Conservation (phyloP, 2,329 filamentous ascomycete genomes). For the Penicillium sp. region DNA sequence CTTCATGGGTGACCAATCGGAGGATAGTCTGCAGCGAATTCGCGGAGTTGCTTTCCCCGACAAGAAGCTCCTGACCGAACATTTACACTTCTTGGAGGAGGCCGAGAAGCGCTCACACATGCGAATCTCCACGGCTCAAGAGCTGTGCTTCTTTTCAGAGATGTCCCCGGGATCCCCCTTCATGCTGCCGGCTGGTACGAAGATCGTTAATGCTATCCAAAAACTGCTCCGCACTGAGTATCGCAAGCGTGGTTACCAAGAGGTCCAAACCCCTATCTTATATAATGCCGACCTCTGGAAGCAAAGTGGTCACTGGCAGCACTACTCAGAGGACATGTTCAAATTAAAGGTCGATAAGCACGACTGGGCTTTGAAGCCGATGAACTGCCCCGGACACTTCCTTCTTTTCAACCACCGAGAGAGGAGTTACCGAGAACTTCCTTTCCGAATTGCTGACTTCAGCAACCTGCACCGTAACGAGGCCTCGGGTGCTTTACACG, state of each 20-base stretch:
- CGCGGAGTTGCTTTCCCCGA: constrained; percentile 97
- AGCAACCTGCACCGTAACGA: constrained; percentile 95
- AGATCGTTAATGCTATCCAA: constrained; percentile 89
- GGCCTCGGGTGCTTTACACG: constrained; percentile 86
- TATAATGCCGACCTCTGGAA: constrained; percentile 94
- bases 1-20: constrained; percentile 90
- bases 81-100: constrained; percentile 87
- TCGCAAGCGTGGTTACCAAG: constrained; percentile 89
- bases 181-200: constrained; percentile 88
- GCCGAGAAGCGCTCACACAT: constrained; percentile 97
- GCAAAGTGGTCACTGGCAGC: constrained; percentile 89
- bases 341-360: constrained; percentile 82
- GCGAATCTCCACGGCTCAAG: constrained; percentile 91
- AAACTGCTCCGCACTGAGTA: constrained; percentile 84
- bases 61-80: constrained; percentile 91
- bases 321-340: constrained; percentile 96
- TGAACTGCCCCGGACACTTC: constrained; percentile 84
- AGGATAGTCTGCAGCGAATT: constrained; percentile 94
- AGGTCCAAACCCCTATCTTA: constrained; percentile 96
- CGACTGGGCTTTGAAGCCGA: constrained; percentile 85
- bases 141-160: constrained; percentile 96
- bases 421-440: constrained; percentile 86
- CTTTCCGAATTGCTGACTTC: constrained; percentile 92
- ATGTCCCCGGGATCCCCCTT: constrained; percentile 92
- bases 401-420: constrained; percentile 73